These are phyloP conservation scores for Boletellus deceptivus DNA, from an alignment of 1,284 basidiomycete genomes.

Conservation along the genomic window DNA sequence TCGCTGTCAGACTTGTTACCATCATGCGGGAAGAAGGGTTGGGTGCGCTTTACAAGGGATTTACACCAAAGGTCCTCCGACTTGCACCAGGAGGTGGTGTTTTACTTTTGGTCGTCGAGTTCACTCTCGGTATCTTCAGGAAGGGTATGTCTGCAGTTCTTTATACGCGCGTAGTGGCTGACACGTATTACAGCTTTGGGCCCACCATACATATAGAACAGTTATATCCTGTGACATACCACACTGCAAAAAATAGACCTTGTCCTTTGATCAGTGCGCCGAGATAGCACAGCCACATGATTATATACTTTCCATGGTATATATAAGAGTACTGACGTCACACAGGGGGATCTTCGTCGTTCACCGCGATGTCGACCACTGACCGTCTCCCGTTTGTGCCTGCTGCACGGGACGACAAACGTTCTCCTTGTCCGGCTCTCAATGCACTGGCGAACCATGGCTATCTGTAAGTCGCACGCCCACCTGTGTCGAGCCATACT, in stretches of 20 bases:
- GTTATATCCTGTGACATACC: constrained; percentile 1
- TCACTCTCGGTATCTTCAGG: constrained; percentile 74
- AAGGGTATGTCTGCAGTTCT: constrained; percentile 48
- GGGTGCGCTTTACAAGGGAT: constrained; percentile 92
- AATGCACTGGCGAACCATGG: constrained; percentile 48
- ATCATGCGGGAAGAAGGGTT: constrained; percentile 91
- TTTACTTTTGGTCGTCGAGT: constrained; percentile 87
- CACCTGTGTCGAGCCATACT: constrained; percentile 34
- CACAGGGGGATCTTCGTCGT: constrained; percentile 19
- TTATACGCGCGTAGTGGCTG: not conserved
- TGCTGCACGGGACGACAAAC: constrained; percentile 29
- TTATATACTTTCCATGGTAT: not conserved
- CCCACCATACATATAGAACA: constrained; percentile 35
- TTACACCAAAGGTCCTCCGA: constrained; percentile 81
- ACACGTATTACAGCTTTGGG: constrained; percentile 27
- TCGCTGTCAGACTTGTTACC: constrained; percentile 52
- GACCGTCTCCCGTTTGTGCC: constrained; percentile 40
- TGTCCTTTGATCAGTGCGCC: not conserved
- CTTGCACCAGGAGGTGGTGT: constrained; percentile 95
- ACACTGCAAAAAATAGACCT: constrained; percentile 6
- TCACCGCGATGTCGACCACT: constrained; percentile 27
- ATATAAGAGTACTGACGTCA: constrained; percentile 16
- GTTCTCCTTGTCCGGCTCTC: constrained; percentile 52
- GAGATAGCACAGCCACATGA: constrained; percentile 17
- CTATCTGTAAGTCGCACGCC: constrained; percentile 41